Evolutionary conservation across 2,329 filamentous ascomycete species (phyloP).

Genomic region (Ophiostoma fasciatum): DNA sequence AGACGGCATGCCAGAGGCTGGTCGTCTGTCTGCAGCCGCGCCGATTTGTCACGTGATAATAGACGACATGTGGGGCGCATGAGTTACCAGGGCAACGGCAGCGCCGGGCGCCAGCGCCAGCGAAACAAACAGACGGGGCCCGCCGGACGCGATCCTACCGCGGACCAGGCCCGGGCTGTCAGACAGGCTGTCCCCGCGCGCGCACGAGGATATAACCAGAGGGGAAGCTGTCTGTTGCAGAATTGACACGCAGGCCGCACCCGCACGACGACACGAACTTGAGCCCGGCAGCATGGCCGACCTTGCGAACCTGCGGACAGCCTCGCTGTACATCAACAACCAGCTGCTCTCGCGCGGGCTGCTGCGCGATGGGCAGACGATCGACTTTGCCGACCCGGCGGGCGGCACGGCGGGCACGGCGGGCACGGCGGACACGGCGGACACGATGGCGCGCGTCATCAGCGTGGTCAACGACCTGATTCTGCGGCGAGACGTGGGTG

Average conservation of each 20-base stretch:
- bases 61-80: too few species aligned
- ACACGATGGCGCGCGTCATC: constrained; percentile 67
- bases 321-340: constrained; percentile 60
- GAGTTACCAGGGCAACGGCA: constrained; percentile 8
- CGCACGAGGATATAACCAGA: too few species aligned
- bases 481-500: constrained; percentile 67
- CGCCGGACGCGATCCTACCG: not conserved
- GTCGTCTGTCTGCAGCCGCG: too few species aligned
- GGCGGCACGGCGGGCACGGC: constrained; percentile 39
- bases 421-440: constrained; percentile 26
- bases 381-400: constrained; percentile 70
- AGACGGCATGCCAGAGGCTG: too few species aligned
- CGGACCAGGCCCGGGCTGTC: too few species aligned
- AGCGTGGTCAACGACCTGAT: constrained; percentile 90
- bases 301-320: constrained; percentile 47
- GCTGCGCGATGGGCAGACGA: constrained; percentile 50
- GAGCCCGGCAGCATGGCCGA: constrained; percentile 33
- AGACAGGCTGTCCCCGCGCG: too few species aligned
- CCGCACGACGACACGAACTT: not conserved
- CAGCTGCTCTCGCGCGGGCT: constrained; percentile 52
- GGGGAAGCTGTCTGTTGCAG: too few species aligned
- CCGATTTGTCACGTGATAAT: too few species aligned
- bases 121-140: not conserved
- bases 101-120: not conserved
- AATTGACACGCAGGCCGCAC: too few species aligned